Conservation (phyloP, 164 flowering plant species). For the Umbellularia californica region DNA sequence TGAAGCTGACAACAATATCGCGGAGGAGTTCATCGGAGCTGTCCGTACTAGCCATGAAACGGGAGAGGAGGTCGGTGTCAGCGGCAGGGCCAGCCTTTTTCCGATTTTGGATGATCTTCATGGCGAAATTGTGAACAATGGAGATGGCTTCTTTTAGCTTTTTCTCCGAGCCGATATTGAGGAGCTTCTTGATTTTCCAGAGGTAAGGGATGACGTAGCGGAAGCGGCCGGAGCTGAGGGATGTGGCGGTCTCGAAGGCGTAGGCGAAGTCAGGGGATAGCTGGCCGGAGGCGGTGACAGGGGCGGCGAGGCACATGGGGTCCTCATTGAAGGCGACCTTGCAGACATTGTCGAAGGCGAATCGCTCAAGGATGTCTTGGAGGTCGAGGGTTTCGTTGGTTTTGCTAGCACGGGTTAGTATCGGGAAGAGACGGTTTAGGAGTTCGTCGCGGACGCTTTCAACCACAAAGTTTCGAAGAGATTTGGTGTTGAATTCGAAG, state of each 20-base stretch:
- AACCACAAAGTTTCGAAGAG: slow-evolving; percentile 43
- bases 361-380: slow-evolving; percentile 51
- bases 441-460: slow-evolving; percentile 33
- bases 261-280: slow-evolving; percentile 27
- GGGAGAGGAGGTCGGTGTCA: slow-evolving; percentile 26
- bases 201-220: slow-evolving; percentile 22
- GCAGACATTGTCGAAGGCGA: slow-evolving; percentile 60
- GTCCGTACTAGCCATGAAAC: slow-evolving; percentile 25
- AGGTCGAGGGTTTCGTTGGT: slow-evolving; percentile 28
- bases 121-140: slow-evolving; percentile 48
- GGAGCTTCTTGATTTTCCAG: slow-evolving; percentile 30
- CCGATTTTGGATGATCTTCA: slow-evolving; percentile 43
- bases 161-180: slow-evolving; percentile 54
- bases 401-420: slow-evolving; percentile 21
- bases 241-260: slow-evolving; percentile 61
- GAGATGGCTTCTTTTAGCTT: slow-evolving; percentile 31
- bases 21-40: slow-evolving; percentile 35
- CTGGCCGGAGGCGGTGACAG: slow-evolving; percentile 16
- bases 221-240: slow-evolving; percentile 40
- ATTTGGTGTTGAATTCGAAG: slow-evolving; percentile 57
- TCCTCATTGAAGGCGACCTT: slow-evolving; percentile 53
- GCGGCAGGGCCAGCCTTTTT: slow-evolving; percentile 7
- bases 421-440: slow-evolving; percentile 36
- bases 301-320: slow-evolving; percentile 37
- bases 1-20: slow-evolving; percentile 44